Evolutionary conservation across 306 rosid genomes (phyloP).

Genomic region (Datisca glomerata): DNA sequence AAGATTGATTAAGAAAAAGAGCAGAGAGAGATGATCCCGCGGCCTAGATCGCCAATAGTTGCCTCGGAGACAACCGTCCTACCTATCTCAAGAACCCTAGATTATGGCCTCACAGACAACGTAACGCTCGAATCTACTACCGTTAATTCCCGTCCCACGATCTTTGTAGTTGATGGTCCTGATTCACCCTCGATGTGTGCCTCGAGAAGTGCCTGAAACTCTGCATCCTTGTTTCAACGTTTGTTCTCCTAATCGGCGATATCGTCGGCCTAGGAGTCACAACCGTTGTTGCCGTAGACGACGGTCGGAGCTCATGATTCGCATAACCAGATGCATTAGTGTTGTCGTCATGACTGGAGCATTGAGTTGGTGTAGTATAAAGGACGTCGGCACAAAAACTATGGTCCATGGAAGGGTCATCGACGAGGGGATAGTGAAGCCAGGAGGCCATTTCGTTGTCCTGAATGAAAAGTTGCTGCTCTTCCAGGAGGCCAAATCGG

Average conservation of each 20-base stretch:
- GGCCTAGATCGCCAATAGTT: too few relatives aligned
- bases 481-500: too few relatives aligned
- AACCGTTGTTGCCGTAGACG: not conserved
- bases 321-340: constrained; percentile 7
- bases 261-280: constrained; percentile 27
- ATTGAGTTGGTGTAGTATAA: constrained; percentile 12
- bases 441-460: constrained; percentile 72
- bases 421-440: constrained; percentile 56
- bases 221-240: constrained; percentile 15
- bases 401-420: constrained; percentile 39
- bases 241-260: constrained; percentile 20
- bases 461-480: constrained; percentile 48
- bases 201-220: constrained; percentile 29
- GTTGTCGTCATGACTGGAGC: constrained; percentile 1
- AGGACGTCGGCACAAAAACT: constrained; percentile 39
- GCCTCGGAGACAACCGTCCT: too few relatives aligned
- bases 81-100: constrained; percentile 17
- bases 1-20: not conserved
- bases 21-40: not conserved
- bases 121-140: constrained; percentile 50
- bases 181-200: constrained; percentile 17
- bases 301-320: constrained; percentile 19
- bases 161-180: constrained; percentile 25
- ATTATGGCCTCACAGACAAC: constrained; percentile 11
- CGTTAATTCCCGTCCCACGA: constrained; percentile 21